Base-by-base conservation (phyloP, 1,284 basidiomycete species). In the Heterobasidion parviporum region DNA sequence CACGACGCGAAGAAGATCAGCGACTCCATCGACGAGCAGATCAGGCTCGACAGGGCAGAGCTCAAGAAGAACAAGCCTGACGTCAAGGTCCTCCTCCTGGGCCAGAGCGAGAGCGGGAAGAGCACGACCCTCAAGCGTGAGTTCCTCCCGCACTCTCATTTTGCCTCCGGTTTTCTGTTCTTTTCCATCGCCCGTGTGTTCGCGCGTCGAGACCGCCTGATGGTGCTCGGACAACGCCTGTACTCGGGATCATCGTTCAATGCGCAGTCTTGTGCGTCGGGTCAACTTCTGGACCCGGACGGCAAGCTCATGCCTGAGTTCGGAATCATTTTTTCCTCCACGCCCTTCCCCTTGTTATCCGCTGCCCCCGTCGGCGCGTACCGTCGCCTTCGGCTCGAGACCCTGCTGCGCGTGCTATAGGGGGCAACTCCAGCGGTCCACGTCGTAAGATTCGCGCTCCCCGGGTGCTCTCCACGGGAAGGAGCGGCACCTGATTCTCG, bases 51-150 rank as follows among this genome's bases (percentile, higher is more conserved):
- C 63, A 74, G 76, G 56, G 77, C 74, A 56, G 80, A 81, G 60
- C 73, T 72, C 62, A 81, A 79, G 71, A 81, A 78, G 67, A 70
- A 71, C 54, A 82, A 79, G 62, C 71, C 76, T 54, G 80, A 83
- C 63, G 78, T 91, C 67, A 87, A 85, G 66, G 80, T 92, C 50
- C 74, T 92, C 53, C 75, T 92, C 55, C 80, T 92, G 36, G 89
- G 89, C 57, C 88, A 91, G 75, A 88, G 85, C 62, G 88, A 90
- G 74, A 87, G 83, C 62, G 85, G 86, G 43, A 91, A 90, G 74
- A 88, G 83, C 65, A 90, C 87, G 12, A 89, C 87, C 6, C 74
- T 90, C 61, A 90, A 90, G 72, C 87, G 87, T 90, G 73, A 81
- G 88, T 86, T 51, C 56, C 48, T 57, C 46, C 56, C 56, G 54